Base-by-base conservation (phyloP, 1,284 basidiomycete species). In the Neolentinus lepideus region DNA sequence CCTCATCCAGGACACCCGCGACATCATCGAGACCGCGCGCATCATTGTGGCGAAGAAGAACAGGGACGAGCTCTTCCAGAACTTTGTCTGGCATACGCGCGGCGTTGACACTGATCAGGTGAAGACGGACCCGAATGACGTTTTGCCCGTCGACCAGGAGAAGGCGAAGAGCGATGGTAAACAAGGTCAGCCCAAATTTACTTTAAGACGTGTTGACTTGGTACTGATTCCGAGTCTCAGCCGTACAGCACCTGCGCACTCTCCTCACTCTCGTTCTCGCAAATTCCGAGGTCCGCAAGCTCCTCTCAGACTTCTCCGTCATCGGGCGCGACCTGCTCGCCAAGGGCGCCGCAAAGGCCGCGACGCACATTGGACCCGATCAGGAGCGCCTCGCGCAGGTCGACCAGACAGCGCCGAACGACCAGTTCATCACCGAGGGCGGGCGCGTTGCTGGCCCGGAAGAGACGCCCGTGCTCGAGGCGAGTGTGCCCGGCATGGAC, bases 201-300 rank as follows among this genome's bases (percentile, higher is more conserved):
- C 29, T 24, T 10, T 21, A n/a, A n/a, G n/a, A n/a, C 21, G 2
- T 33, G 14, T 21, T 1, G 6, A n/a, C n/a, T 43, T 24, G 51
- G 24, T 26, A 6, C 51, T 51, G 38, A 9, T 9, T 35, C 19
- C 61, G 6, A 6, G 36, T 33, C 14, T 10, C 56, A 88, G 93
- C 92, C 16, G 81, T 88, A 48, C 78, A 80, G 56, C 90, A 97
- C 69, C 79, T 97, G n/a, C 88, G 92, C 60, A 93, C 92, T 0
- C 79, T 97, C 51, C 72, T 90, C 54, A 81, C 80, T 21, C 86
- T 97, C 61, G 79, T 97, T 64, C 76, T 92, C 61, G 95, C 93
- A 67, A 97, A 96, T 74, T 87, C 86, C 1, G 94, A 97, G 73
- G 87, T 91, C 38, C 89, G 93, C 66, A 97, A 97, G 71, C 85